Conservation (phyloP, 139 green algal genomes). For the Pseudopediastrum boryanum region DNA sequence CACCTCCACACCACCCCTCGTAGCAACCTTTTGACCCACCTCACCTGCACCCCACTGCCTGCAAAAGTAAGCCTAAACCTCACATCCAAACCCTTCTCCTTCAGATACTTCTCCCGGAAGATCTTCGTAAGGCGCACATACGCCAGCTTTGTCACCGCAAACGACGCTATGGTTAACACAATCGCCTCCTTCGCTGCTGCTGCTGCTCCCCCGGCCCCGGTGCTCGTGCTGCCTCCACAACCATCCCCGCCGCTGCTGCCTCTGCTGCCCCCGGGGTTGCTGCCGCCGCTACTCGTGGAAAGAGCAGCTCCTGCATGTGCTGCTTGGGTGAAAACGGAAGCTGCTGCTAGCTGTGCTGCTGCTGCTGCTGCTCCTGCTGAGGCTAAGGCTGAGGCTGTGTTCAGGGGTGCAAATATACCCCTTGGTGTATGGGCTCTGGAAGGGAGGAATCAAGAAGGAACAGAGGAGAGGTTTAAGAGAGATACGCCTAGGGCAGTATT, state of each 20-base stretch:
- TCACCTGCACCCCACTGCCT: constrained; percentile 75
- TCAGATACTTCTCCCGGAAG: constrained; percentile 67
- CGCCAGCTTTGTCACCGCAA: constrained; percentile 73
- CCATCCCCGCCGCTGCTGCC: background rate
- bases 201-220: constrained; percentile 5
- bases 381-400: background rate
- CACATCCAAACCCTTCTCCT: constrained; percentile 57
- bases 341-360: background rate
- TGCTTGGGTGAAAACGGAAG: too few species aligned
- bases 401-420: too few species aligned
- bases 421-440: too few species aligned
- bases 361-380: background rate
- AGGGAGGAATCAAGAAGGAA: too few species aligned
- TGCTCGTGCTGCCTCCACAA: background rate
- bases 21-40: background rate
- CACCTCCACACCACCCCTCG: background rate
- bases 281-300: too few species aligned
- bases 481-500: too few species aligned
- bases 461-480: too few species aligned
- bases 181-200: constrained; percentile 41
- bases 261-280: too few species aligned
- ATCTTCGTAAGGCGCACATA: constrained; percentile 63
- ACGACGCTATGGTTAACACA: constrained; percentile 78
- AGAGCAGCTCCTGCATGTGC: too few species aligned
- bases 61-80: constrained; percentile 82